These are phyloP conservation scores for Jaenimonas drosophilae DNA, from an alignment of 208 protist genomes.

Conservation along the genomic window DNA sequence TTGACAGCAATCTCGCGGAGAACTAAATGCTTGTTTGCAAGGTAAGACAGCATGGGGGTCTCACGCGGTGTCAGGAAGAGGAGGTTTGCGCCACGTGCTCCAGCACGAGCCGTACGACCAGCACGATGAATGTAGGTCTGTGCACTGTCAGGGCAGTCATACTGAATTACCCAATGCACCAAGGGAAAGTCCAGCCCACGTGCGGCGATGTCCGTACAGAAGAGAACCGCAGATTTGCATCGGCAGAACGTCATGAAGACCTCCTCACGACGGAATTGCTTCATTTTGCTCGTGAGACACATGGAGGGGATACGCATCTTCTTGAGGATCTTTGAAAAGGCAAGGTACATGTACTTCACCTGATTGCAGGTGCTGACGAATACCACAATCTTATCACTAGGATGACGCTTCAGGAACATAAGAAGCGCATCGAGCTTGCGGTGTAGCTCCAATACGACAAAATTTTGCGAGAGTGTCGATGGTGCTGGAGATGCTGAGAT, in stretches of 20 bases:
- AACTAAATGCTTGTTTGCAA: conserved; percentile 70
- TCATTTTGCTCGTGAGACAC: conserved; percentile 92
- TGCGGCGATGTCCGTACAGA: conserved; percentile 99
- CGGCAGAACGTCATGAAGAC: conserved; percentile 87
- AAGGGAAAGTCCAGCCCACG: conserved; percentile 96
- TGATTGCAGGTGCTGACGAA: conserved; percentile 98
- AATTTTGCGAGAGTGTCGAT: conserved; percentile 90
- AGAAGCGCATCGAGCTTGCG: conserved; percentile 97
- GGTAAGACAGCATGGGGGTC: conserved; percentile 88
- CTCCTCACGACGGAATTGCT: conserved; percentile 87
- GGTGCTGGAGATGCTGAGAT: conserved; percentile 77
- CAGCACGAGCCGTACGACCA: conserved; percentile 92
- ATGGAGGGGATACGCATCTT: conserved; percentile 89
- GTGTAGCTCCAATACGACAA: conserved; percentile 83
- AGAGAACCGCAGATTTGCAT: conserved; percentile 88
- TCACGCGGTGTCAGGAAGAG: conserved; percentile 97
- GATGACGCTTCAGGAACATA: conserved; percentile 96
- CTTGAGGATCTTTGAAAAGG: conserved; percentile 84
- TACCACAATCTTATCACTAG: conserved; percentile 94
- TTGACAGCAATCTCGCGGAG: conserved; percentile 82
- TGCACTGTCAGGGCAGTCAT: conserved; percentile 97
- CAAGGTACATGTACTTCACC: conserved; percentile 92
- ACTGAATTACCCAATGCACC: conserved; percentile 98
- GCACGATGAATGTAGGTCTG: conserved; percentile 99
- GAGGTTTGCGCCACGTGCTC: conserved; percentile 89